These are phyloP conservation scores for Strigomonas galati DNA, from an alignment of 208 protist species.

Conservation along the genomic window DNA sequence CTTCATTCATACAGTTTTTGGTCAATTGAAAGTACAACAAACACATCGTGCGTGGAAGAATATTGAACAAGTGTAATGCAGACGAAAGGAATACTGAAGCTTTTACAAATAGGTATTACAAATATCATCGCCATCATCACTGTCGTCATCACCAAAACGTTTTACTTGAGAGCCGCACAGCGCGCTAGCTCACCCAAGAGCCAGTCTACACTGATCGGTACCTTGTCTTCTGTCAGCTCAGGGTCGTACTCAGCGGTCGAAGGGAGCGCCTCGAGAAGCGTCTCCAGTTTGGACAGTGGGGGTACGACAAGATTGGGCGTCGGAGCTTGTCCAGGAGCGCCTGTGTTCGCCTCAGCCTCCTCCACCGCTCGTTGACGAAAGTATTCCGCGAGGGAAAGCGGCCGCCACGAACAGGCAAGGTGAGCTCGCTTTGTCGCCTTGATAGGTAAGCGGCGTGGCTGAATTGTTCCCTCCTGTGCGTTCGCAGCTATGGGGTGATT, in stretches of 20 bases:
- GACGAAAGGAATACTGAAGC: too few relatives aligned
- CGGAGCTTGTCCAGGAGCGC: neutral
- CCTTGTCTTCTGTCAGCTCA: slow-evolving; percentile 17
- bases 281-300: slow-evolving; percentile 16
- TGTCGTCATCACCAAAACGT: neutral
- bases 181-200: slow-evolving; percentile 23
- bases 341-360: neutral
- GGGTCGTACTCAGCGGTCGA: slow-evolving; percentile 36
- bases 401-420: neutral
- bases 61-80: too few relatives aligned
- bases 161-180: slow-evolving; percentile 23
- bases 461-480: neutral
- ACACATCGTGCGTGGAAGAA: too few relatives aligned
- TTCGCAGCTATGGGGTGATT: neutral
- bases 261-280: slow-evolving; percentile 29
- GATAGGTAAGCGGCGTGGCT: neutral
- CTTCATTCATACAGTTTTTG: neutral
- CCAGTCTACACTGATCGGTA: slow-evolving; percentile 32
- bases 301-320: neutral
- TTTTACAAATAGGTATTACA: too few relatives aligned
- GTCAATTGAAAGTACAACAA: too few relatives aligned
- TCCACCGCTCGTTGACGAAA: neutral
- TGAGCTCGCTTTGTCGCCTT: neutral
- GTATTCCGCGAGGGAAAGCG: neutral
- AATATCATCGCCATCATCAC: neutral